phyloP scores from a whole-genome alignment of 345 rosid genomes.

The Bruguiera sexangula region DNA sequence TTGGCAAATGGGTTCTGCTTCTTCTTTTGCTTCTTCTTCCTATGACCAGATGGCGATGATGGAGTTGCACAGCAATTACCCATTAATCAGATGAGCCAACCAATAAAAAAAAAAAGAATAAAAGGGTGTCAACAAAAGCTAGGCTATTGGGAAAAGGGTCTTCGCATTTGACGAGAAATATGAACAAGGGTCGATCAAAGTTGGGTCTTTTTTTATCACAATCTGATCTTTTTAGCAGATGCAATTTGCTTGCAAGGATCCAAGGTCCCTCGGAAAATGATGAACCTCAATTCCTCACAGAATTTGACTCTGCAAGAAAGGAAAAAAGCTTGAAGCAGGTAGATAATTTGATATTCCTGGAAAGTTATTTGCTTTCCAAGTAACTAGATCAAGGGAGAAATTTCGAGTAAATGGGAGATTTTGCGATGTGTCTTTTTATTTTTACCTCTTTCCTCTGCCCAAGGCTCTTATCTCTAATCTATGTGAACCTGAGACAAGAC shows the following conservation, averaged over 20 bases:
- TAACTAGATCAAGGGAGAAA: conserved; percentile 3
- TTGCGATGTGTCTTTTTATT: too few species aligned
- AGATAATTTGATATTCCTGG: conserved; percentile 4
- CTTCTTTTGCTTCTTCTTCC: conserved; percentile 22
- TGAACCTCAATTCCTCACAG: not conserved
- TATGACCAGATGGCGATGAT: not conserved
- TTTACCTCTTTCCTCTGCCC: too few species aligned
- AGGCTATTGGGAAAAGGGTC: conserved; percentile 6
- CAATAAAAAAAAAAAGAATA: not conserved
- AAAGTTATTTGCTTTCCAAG: not conserved
- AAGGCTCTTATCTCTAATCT: too few species aligned
- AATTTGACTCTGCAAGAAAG: not conserved
- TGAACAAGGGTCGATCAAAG: conserved; percentile 1
- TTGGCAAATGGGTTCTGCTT: conserved; percentile 23
- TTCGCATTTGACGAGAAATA: conserved; percentile 13
- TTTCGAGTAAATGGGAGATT: not conserved
- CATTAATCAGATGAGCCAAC: conserved; percentile 11
- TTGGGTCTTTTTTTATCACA: conserved; percentile 5
- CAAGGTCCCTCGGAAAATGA: conserved; percentile 9
- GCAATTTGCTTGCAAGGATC: not conserved
- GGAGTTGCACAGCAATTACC: conserved; percentile 36
- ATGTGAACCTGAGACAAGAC: conserved; percentile 4
- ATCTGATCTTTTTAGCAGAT: conserved; percentile 8
- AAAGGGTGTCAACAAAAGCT: not conserved
- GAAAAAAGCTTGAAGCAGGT: not conserved